Percentiles rank a stretch among this genome's conserved stretches.
Evolutionary conservation across 495 filamentous ascomycete genomes (phyloP).

Genomic region (Aspergillus saccharolyticus): DNA sequence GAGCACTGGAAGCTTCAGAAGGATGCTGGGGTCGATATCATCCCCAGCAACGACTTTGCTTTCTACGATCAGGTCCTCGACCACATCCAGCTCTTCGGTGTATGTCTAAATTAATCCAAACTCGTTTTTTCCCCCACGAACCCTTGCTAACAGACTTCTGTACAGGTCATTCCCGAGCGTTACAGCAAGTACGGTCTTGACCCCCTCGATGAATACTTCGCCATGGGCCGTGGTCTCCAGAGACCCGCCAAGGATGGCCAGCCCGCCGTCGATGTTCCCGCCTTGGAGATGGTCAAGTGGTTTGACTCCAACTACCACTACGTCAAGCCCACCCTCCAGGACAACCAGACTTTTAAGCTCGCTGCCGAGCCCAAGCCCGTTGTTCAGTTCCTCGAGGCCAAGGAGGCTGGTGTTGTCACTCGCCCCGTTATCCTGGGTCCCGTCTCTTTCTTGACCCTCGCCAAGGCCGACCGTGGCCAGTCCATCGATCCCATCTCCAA

Average conservation of each 20-base stretch:
- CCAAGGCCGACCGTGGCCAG: slow-evolving; percentile 94
- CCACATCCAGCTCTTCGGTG: slow-evolving; percentile 98
- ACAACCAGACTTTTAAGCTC: slow-evolving; percentile 93
- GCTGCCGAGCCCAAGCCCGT: slow-evolving; percentile 84
- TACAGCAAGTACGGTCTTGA: slow-evolving; percentile 83
- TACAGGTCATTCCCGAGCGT: slow-evolving; percentile 77
- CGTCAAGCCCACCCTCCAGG: slow-evolving; percentile 95
- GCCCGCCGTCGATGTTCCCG: slow-evolving; percentile 83
- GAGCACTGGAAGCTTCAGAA: slow-evolving; percentile 99
- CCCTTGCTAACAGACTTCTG: slow-evolving; percentile 1
- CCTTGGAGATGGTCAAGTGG: slow-evolving; percentile 99
- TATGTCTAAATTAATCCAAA: slow-evolving; percentile 39
- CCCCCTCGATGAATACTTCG: slow-evolving; percentile 94
- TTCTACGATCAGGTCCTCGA: slow-evolving; percentile 98
- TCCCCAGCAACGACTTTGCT: slow-evolving; percentile 98
- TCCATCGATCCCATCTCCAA: slow-evolving; percentile 86
- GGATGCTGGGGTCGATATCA: slow-evolving; percentile 90
- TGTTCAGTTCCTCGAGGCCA: slow-evolving; percentile 89
- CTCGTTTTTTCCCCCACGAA: background rate
- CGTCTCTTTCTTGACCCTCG: slow-evolving; percentile 92
- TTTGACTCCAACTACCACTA: slow-evolving; percentile 99
- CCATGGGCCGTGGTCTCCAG: slow-evolving; percentile 98
- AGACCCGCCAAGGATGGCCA: slow-evolving; percentile 53
- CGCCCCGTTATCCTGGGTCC: slow-evolving; percentile 93
- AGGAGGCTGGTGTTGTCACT: slow-evolving; percentile 88